Percentiles rank a stretch among this genome's conserved stretches.
These are phyloP conservation scores for Saturnispora besseyi DNA, from an alignment of 805 yeast genomes.

Conservation along the genomic window DNA sequence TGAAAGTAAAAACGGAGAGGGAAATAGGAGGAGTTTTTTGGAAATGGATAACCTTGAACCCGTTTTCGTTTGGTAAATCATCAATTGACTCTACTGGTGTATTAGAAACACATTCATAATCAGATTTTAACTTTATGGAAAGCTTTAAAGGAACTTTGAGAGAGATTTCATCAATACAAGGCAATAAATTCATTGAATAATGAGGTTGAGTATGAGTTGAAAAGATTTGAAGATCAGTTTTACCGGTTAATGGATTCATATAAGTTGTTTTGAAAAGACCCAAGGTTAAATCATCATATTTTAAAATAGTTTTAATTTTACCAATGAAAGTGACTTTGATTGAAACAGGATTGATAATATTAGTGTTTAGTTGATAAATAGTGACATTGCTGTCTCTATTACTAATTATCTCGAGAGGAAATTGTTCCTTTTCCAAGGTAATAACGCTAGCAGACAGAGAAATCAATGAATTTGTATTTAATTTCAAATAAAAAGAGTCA, in stretches of 20 bases:
- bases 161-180: slow-evolving; percentile 60
- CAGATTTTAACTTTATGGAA: slow-evolving; percentile 35
- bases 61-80: slow-evolving; percentile 9
- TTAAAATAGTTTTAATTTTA: slow-evolving; percentile 39
- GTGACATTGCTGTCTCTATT: slow-evolving; percentile 35
- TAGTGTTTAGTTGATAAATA: slow-evolving; percentile 13
- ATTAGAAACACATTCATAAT: slow-evolving; percentile 46
- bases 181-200: slow-evolving; percentile 54
- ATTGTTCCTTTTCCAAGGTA: slow-evolving; percentile 3
- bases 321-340: slow-evolving; percentile 39
- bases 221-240: slow-evolving; percentile 41
- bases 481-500: slow-evolving; percentile 21
- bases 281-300: slow-evolving; percentile 46
- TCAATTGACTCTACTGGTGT: slow-evolving; percentile 27
- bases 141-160: slow-evolving; percentile 44
- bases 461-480: slow-evolving; percentile 36
- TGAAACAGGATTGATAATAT: not conserved
- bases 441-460: slow-evolving; percentile 26
- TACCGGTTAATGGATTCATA: slow-evolving; percentile 40
- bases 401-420: slow-evolving; percentile 19
- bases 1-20: slow-evolving; percentile 59
- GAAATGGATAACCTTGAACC: slow-evolving; percentile 34
- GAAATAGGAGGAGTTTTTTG: slow-evolving; percentile 49
- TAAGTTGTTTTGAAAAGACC: slow-evolving; percentile 67
- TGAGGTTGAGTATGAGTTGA: slow-evolving; percentile 71